Evolutionary conservation across 2,329 filamentous ascomycete genomes (phyloP), one percentile per base, ranked within the genome.

Genomic region (Colletotrichum simmondsii): DNA sequence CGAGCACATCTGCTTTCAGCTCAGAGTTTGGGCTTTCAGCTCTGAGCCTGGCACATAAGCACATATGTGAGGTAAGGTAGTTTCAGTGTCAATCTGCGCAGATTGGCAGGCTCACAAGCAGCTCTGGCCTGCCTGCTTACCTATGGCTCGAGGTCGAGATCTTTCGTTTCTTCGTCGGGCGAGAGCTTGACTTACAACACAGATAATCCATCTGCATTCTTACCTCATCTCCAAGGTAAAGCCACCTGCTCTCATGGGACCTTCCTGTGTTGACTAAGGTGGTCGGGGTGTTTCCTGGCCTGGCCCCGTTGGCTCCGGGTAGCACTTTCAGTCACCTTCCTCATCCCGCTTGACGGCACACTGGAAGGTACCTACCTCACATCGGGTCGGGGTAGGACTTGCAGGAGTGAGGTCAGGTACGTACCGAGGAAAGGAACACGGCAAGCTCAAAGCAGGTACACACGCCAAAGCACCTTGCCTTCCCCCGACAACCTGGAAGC

Each of bases 401-500:
- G 37, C 16, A 19, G 37, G 37, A 8, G 37, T 7, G 37, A 42
- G 37, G 22, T 60, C 26, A 54, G 57, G 56, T 37, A 42, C 62
- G 61, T n/a, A 26, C 32, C 46, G 19, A 42, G 46, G 28, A 24
- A 16, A 54, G 61, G 42, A 49, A 67, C 65, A 24, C 54, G 19
- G 30, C 22, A 14, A 65, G 61, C 35, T 57, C 32, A 14, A 59
- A 35, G 54, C 59, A 68, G 56, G 49, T 68, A 72, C 65, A 30
- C 26, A 26, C 26, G 52, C 53, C 64, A 62, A 72, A 57, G 32
- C 52, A 57, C 32, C 62, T 65, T 64, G n/a, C 46, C 62, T 65
- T 64, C 28, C 46, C 14, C 26, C n/a, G 46, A 42, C 32, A 49
- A 61, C 22, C 37, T 46, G 46, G 22, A 46, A 61, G 22, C 59